A percentile compares a stretch with the other conserved stretches of the same genome.
These are phyloP conservation scores for Colletotrichum gigasporum DNA, from an alignment of 2,329 filamentous ascomycete genomes.

Conservation along the genomic window DNA sequence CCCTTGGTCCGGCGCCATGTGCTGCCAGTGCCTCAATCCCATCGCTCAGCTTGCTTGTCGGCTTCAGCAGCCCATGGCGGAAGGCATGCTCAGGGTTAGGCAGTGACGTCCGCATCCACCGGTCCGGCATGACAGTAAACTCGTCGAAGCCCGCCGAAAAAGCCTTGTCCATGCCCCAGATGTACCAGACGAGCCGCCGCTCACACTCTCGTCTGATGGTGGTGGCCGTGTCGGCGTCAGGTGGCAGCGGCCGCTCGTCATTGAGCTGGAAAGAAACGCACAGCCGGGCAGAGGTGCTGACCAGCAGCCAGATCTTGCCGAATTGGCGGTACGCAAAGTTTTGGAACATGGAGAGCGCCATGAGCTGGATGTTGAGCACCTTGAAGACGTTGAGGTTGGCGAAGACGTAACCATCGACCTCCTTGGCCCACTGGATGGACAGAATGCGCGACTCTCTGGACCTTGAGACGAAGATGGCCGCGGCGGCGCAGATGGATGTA, in stretches of 20 bases:
- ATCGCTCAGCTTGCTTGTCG: slow-evolving; percentile 2
- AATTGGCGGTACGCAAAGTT: slow-evolving; percentile 24
- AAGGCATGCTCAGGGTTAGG: slow-evolving; percentile 7
- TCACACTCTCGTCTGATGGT: slow-evolving; percentile 12
- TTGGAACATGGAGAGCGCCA: slow-evolving; percentile 16
- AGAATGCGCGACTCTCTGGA: not conserved
- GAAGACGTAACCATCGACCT: slow-evolving; percentile 1
- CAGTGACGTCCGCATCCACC: slow-evolving; percentile 6
- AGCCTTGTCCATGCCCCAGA: slow-evolving; percentile 21
- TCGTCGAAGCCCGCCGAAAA: slow-evolving; percentile 16
- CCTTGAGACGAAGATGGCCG: not conserved
- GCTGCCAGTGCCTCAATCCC: not conserved
- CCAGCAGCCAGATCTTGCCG: slow-evolving; percentile 15
- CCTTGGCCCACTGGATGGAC: not conserved
- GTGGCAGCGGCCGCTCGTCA: not conserved
- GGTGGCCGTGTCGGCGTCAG: not conserved
- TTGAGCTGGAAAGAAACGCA: slow-evolving; percentile 19
- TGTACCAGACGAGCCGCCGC: slow-evolving; percentile 14
- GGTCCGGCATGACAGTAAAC: slow-evolving; percentile 12
- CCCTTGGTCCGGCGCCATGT: not conserved
- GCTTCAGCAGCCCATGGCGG: slow-evolving; percentile 2
- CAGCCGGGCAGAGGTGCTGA: slow-evolving; percentile 11
- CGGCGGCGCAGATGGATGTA: not conserved
- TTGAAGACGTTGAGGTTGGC: slow-evolving; percentile 15
- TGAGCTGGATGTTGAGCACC: slow-evolving; percentile 8